These are phyloP conservation scores for Symmetrospora coprosmae DNA, from an alignment of 768 basidiomycete genomes.

Conservation along the genomic window DNA sequence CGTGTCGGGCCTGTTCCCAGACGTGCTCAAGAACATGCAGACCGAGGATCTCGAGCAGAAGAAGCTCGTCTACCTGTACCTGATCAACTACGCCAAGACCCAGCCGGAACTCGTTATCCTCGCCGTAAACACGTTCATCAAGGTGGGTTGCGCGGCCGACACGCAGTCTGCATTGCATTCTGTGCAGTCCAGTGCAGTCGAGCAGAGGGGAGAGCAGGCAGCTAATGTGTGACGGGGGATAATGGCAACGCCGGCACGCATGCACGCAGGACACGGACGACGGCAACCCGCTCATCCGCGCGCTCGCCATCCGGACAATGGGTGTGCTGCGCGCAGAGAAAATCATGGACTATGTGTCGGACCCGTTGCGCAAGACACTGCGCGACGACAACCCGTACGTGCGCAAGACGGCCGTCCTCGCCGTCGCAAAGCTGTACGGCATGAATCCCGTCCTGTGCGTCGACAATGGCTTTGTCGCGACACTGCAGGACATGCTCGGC, in stretches of 20 bases:
- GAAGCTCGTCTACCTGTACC: conserved; percentile 94
- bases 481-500: conserved; percentile 77
- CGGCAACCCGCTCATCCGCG: conserved; percentile 87
- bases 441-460: conserved; percentile 87
- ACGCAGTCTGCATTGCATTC: neutral
- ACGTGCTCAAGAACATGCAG: conserved; percentile 96
- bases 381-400: conserved; percentile 96
- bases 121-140: conserved; percentile 95
- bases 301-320: conserved; percentile 95
- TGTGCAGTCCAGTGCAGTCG: neutral
- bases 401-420: conserved; percentile 89
- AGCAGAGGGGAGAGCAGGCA: conserved; percentile 28
- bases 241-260: too few species aligned
- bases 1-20: conserved; percentile 70
- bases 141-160: conserved; percentile 39
- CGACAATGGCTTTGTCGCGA: conserved; percentile 83
- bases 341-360: conserved; percentile 97
- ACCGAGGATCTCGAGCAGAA: conserved; percentile 99
- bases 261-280: conserved; percentile 75
- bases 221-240: too few species aligned
- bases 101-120: conserved; percentile 98
- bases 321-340: conserved; percentile 91
- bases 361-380: conserved; percentile 79
- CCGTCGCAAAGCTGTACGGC: conserved; percentile 94
- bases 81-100: conserved; percentile 99